phyloP scores from a whole-genome alignment of 2,329 filamentous ascomycete species.

The Clarireedia sp. region DNA sequence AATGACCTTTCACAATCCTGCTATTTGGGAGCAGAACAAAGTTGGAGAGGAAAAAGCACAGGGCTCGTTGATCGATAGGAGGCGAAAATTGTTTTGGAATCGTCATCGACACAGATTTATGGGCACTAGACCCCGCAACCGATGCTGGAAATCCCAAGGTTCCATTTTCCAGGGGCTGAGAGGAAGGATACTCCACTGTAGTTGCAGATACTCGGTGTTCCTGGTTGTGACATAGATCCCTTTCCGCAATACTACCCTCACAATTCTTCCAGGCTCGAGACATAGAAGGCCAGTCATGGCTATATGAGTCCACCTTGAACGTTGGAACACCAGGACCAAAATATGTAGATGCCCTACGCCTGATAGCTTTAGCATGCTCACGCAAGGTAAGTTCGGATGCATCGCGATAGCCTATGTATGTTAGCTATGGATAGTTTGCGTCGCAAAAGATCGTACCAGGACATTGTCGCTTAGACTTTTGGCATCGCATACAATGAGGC shows the following conservation, averaged over 20 bases:
- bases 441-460: slow-evolving; percentile 44
- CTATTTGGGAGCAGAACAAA: slow-evolving; percentile 47
- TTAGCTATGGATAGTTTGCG: not conserved
- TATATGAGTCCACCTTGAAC: not conserved
- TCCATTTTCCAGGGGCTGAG: too few species aligned
- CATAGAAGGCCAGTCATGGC: not conserved
- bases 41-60: slow-evolving; percentile 51
- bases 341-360: not conserved
- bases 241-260: not conserved
- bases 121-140: too few species aligned
- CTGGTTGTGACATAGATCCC: too few species aligned
- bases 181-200: too few species aligned
- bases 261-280: not conserved
- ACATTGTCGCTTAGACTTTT: slow-evolving; percentile 51
- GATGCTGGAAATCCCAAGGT: too few species aligned
- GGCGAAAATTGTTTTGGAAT: slow-evolving; percentile 35
- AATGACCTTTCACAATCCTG: slow-evolving; percentile 43
- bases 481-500: slow-evolving; percentile 54
- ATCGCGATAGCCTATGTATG: not conserved
- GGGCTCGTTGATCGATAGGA: slow-evolving; percentile 44
- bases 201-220: too few species aligned
- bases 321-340: not conserved
- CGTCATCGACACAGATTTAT: not conserved
- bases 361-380: not conserved
- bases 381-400: not conserved